Evolutionary conservation across 768 basidiomycete genomes (phyloP).

Genomic region (Pisolithus albus): DNA sequence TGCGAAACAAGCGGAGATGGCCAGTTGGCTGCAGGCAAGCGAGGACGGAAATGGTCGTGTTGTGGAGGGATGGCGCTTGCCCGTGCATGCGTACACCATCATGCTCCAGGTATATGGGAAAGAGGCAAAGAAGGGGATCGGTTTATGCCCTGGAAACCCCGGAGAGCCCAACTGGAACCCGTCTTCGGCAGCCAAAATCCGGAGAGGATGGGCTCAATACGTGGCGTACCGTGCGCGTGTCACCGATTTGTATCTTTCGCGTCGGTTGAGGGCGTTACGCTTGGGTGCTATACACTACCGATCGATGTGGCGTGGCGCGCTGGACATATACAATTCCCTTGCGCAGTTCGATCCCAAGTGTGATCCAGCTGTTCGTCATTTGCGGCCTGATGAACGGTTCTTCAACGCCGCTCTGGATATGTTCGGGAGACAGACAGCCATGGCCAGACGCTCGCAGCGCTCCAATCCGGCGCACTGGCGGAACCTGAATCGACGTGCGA

Average conservation of each 20-base stretch:
- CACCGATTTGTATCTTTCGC: conserved; percentile 16
- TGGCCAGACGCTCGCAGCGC: conserved; percentile 12
- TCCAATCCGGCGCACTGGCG: conserved; percentile 23
- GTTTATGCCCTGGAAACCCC: conserved; percentile 8
- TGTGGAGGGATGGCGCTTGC: conserved; percentile 54
- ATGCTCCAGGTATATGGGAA: conserved; percentile 59
- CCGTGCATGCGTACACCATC: conserved; percentile 60
- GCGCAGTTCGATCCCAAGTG: conserved; percentile 16
- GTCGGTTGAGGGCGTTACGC: conserved; percentile 24
- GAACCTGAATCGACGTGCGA: conserved; percentile 24
- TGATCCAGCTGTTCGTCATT: conserved; percentile 28
- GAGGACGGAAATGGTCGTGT: conserved; percentile 14
- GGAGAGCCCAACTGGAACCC: conserved; percentile 15
- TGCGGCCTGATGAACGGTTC: conserved; percentile 54
- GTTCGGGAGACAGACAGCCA: conserved; percentile 24
- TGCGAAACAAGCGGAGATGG: conserved; percentile 50
- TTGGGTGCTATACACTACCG: conserved; percentile 29
- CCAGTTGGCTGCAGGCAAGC: conserved; percentile 38
- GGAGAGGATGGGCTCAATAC: conserved; percentile 31
- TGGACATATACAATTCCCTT: conserved; percentile 20
- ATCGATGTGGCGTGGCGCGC: conserved; percentile 30
- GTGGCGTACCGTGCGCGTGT: conserved; percentile 18
- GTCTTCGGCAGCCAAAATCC: conserved; percentile 14
- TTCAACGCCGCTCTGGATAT: conserved; percentile 56
- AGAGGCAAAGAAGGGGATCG: conserved; percentile 32